phyloP scores from a whole-genome alignment of 768 basidiomycete species.

The Astraeus odoratus region DNA sequence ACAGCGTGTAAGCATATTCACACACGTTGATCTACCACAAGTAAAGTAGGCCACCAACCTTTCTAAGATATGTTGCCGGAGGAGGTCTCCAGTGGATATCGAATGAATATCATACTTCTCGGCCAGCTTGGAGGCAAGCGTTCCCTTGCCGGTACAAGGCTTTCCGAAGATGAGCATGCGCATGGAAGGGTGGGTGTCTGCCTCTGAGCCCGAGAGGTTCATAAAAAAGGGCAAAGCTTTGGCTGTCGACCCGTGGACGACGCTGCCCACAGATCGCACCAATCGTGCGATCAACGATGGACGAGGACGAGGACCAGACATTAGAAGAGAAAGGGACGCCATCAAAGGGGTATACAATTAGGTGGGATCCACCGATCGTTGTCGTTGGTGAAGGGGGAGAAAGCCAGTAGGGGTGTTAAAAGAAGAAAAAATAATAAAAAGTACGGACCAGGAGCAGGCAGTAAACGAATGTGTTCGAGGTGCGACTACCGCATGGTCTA shows the following conservation, averaged over 20 bases:
- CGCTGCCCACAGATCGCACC: constrained; percentile 13
- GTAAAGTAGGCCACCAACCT: constrained; percentile 28
- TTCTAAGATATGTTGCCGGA: constrained; percentile 75
- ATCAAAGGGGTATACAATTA: constrained; percentile 5
- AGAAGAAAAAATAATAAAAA: too few species aligned
- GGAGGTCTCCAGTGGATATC: constrained; percentile 77
- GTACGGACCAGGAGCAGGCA: not conserved
- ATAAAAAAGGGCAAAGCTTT: constrained; percentile 46
- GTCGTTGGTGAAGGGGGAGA: not conserved
- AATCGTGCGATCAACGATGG: constrained; percentile 8
- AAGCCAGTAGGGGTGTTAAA: not conserved
- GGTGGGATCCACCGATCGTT: not conserved
- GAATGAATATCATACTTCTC: constrained; percentile 68
- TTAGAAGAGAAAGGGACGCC: not conserved
- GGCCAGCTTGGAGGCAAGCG: constrained; percentile 63
- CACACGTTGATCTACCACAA: not conserved
- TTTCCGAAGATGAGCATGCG: constrained; percentile 51
- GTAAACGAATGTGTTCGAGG: not conserved
- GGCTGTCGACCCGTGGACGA: constrained; percentile 16
- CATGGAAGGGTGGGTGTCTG: constrained; percentile 22
- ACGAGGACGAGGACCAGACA: constrained; percentile 2
- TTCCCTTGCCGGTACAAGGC: constrained; percentile 76
- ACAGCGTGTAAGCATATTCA: not conserved
- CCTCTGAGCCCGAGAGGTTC: constrained; percentile 23
- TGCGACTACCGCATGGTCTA: not conserved